Percentiles rank a stretch among this genome's conserved stretches.
Conservation (phyloP, 177 flowering plant genomes). For the Vitis hybrid region DNA sequence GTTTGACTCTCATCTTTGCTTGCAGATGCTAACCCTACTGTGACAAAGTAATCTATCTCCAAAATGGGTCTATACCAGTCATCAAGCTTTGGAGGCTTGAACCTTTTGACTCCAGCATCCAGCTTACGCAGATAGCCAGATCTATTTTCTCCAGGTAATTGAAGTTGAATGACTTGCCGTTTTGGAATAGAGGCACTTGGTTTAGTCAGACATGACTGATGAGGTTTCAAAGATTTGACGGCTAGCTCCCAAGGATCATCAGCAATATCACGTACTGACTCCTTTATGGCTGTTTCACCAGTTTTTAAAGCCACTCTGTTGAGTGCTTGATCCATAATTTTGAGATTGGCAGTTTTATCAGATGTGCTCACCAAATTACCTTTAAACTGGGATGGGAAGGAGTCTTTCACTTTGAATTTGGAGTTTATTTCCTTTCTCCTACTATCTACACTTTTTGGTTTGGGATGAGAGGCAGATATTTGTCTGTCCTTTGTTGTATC, state of each 20-base stretch:
- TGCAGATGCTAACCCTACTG: slow-evolving; percentile 61
- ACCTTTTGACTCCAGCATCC: slow-evolving; percentile 55
- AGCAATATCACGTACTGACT: slow-evolving; percentile 38
- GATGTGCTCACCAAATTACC: slow-evolving; percentile 9
- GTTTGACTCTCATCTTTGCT: slow-evolving; percentile 39
- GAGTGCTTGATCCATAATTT: slow-evolving; percentile 19
- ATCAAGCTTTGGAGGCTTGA: slow-evolving; percentile 78
- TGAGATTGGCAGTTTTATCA: slow-evolving; percentile 21
- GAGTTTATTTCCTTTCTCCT: slow-evolving; percentile 19
- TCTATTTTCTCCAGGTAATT: slow-evolving; percentile 48
- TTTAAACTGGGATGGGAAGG: slow-evolving; percentile 12
- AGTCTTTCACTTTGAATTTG: slow-evolving; percentile 11
- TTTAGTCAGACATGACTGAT: slow-evolving; percentile 34
- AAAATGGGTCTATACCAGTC: slow-evolving; percentile 86
- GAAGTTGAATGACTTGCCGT: slow-evolving; percentile 82
- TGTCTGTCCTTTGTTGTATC: slow-evolving; percentile 15
- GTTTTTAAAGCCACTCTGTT: slow-evolving; percentile 12
- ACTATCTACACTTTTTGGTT: slow-evolving; percentile 26
- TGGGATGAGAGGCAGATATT: slow-evolving; percentile 16
- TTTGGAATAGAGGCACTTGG: slow-evolving; percentile 46
- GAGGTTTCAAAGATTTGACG: slow-evolving; percentile 35
- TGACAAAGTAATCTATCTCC: slow-evolving; percentile 77
- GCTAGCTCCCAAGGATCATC: slow-evolving; percentile 62
- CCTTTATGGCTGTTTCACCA: slow-evolving; percentile 32
- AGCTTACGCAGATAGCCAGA: slow-evolving; percentile 39